Evolutionary conservation across 2,329 filamentous ascomycete species (phyloP).

Genomic region (Cladosporium cucumerinum): DNA sequence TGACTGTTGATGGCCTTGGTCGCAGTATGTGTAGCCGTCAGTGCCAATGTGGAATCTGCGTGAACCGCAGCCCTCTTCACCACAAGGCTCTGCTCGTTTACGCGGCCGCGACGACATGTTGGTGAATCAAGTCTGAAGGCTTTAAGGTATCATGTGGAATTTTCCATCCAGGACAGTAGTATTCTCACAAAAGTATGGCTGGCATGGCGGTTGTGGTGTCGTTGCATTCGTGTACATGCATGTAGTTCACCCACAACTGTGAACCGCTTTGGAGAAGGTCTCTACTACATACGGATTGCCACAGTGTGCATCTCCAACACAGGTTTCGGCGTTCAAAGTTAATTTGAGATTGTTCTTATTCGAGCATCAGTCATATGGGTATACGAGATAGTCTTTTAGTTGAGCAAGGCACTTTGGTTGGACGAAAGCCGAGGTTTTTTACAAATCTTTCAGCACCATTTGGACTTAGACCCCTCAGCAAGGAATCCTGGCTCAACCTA

Average conservation of each 20-base stretch:
- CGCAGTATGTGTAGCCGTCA: conserved; percentile 74
- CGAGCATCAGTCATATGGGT: background rate
- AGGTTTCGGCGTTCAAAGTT: background rate
- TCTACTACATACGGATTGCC: background rate
- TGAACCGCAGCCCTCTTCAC: conserved; percentile 61
- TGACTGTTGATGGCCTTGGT: conserved; percentile 70
- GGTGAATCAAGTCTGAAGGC: background rate
- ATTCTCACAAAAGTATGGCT: background rate
- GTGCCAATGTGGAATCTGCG: conserved; percentile 65
- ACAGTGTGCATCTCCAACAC: background rate
- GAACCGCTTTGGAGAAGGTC: background rate
- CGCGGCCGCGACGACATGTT: conserved; percentile 13
- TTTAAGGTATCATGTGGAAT: background rate
- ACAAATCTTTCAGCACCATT: conserved; percentile 6
- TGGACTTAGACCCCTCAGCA: conserved; percentile 2
- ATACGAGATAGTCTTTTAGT: background rate
- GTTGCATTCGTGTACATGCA: background rate
- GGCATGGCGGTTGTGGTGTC: background rate
- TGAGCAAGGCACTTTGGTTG: background rate
- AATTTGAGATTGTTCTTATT: background rate
- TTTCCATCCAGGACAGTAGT: background rate
- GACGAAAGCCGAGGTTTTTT: conserved; percentile 12
- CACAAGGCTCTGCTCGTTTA: conserved; percentile 25
- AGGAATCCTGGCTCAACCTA: background rate
- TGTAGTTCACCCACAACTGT: background rate